Evolutionary conservation across 805 yeast genomes (phyloP).

Genomic region (Yarrowia hollandica): DNA sequence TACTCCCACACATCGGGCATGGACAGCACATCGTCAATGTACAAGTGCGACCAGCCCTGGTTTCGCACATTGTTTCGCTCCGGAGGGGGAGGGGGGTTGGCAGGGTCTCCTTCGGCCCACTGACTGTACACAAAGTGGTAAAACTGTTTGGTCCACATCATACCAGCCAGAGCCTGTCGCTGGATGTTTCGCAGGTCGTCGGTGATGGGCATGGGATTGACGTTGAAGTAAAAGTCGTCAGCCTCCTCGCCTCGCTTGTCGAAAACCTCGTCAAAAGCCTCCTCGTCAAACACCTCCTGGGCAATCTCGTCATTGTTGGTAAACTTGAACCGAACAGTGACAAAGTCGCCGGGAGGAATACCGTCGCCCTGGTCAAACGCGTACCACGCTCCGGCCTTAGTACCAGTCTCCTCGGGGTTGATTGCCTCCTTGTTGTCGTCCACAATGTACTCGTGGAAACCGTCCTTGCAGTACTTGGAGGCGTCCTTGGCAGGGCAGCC

Average conservation of each 20-base stretch:
- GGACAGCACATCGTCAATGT: conserved; percentile 82
- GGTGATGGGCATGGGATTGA: conserved; percentile 79
- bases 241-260: conserved; percentile 80
- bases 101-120: conserved; percentile 86
- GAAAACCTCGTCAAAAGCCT: conserved; percentile 66
- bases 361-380: conserved; percentile 73
- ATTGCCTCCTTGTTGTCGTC: conserved; percentile 58
- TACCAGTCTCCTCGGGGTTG: conserved; percentile 72
- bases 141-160: conserved; percentile 91
- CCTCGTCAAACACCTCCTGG: conserved; percentile 57
- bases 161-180: conserved; percentile 91
- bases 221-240: conserved; percentile 87
- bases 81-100: conserved; percentile 65
- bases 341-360: conserved; percentile 84
- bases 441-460: conserved; percentile 81
- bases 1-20: conserved; percentile 96
- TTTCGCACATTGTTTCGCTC: conserved; percentile 87
- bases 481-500: conserved; percentile 53
- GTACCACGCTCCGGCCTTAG: conserved; percentile 84
- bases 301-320: conserved; percentile 44
- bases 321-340: conserved; percentile 76
- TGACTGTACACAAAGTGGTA: conserved; percentile 81
- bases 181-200: conserved; percentile 79
- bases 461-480: conserved; percentile 70
- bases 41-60: conserved; percentile 83